A percentile compares a stretch with the other conserved stretches of the same genome.
Conservation (phyloP, 2,329 filamentous ascomycete species). For the Dactylellina sp. region DNA sequence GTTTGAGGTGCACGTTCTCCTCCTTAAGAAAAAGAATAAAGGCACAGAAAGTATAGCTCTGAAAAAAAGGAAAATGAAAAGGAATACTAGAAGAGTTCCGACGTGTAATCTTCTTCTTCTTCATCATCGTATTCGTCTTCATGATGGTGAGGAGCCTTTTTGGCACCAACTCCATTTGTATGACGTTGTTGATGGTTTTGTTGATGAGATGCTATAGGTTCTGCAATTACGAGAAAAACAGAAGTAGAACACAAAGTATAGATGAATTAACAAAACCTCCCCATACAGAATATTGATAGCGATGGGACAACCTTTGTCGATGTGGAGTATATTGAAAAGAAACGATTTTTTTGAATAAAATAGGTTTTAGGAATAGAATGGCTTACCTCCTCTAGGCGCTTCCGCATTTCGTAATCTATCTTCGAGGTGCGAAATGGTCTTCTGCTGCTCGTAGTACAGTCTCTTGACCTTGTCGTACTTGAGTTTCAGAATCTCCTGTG, state of each 20-base stretch:
- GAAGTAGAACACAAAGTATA: constrained; percentile 16
- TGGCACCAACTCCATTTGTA: constrained; percentile 40
- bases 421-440: constrained; percentile 53
- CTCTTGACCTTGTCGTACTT: constrained; percentile 57
- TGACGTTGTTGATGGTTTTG: constrained; percentile 23
- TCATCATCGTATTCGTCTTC: constrained; percentile 25
- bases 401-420: constrained; percentile 48
- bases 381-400: constrained; percentile 52
- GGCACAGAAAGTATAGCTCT: neutral
- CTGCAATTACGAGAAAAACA: constrained; percentile 46
- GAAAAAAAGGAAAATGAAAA: constrained; percentile 4
- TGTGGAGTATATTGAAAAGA: constrained; percentile 12
- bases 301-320: neutral
- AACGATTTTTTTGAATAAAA: neutral
- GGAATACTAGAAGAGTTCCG: constrained; percentile 45
- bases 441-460: constrained; percentile 54
- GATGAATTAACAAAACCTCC: constrained; percentile 49
- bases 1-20: no score
- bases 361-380: constrained; percentile 29
- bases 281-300: neutral
- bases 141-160: constrained; percentile 25
- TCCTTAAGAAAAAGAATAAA: constrained; percentile 19
- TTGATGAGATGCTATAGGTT: constrained; percentile 52
- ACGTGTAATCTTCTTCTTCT: constrained; percentile 37
- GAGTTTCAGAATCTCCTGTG: constrained; percentile 55